phyloP scores from a whole-genome alignment of 352 stramenopile species.

The Globisporangium megalacanthum region DNA sequence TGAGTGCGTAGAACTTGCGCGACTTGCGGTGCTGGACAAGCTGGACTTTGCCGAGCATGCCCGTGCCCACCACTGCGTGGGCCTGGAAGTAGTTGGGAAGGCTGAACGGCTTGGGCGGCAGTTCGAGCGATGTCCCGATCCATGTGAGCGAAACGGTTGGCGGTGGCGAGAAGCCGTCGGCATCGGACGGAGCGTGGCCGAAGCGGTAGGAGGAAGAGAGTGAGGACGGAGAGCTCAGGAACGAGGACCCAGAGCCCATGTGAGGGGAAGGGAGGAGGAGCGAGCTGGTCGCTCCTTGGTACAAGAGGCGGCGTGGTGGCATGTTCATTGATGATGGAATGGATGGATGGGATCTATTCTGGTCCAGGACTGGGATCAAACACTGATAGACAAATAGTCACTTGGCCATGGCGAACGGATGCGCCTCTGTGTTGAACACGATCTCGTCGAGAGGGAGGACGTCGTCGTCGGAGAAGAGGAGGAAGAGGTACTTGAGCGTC shows the following conservation, averaged over 20 bases:
- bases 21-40: conserved; percentile 56
- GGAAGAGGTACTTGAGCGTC: conserved; percentile 93
- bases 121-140: conserved; percentile 45
- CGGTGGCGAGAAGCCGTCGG: not conserved
- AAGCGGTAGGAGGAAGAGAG: conserved; percentile 15
- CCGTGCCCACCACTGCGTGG: conserved; percentile 54
- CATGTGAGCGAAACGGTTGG: conserved; percentile 14
- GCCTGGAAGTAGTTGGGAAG: conserved; percentile 55
- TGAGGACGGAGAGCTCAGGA: conserved; percentile 1
- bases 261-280: not conserved
- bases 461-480: conserved; percentile 86
- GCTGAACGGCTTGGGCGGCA: conserved; percentile 49
- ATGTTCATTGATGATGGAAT: too few species aligned
- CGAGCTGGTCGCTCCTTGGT: not conserved
- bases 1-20: conserved; percentile 61
- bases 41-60: conserved; percentile 67
- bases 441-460: conserved; percentile 77
- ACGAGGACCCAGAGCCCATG: conserved; percentile 10
- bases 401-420: conserved; percentile 60
- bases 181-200: conserved; percentile 4
- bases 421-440: conserved; percentile 88
- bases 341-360: too few species aligned
- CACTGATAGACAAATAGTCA: not conserved
- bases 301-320: not conserved
- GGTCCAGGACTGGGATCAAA: too few species aligned